A percentile compares a stretch with the other conserved stretches of the same genome.
These are phyloP conservation scores for Fragilaria radians DNA, from an alignment of 108 stramenopile species.

Conservation along the genomic window DNA sequence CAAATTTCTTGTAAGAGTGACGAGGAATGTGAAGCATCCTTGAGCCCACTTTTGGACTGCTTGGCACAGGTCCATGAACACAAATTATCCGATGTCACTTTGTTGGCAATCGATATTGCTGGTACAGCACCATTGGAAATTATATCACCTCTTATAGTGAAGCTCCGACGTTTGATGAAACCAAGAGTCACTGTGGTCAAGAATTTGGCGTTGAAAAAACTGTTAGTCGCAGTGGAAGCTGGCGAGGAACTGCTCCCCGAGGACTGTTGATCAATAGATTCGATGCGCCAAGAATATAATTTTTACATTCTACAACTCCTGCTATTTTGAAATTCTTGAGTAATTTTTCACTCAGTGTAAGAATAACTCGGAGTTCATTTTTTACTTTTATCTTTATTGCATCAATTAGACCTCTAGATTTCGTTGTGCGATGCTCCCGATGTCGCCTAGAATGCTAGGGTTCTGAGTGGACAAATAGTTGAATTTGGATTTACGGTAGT, in stretches of 20 bases:
- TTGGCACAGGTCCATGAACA: background rate
- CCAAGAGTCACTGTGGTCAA: slow-evolving; percentile 1
- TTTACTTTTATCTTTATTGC: no score
- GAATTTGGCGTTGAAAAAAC: background rate
- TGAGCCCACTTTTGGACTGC: background rate
- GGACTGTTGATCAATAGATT: no score
- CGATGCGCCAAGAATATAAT: no score
- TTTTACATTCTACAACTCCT: no score
- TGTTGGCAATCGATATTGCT: background rate
- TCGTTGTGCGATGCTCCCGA: no score
- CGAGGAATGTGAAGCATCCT: background rate
- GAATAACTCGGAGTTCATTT: no score
- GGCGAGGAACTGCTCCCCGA: background rate
- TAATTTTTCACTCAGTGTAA: no score
- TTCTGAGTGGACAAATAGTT: no score
- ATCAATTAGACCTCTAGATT: no score
- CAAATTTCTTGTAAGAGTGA: background rate
- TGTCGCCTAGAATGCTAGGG: no score
- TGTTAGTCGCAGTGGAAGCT: background rate
- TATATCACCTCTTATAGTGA: background rate
- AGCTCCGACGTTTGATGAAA: background rate
- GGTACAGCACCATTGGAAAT: background rate
- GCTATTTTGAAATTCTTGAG: no score
- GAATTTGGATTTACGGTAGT: no score
- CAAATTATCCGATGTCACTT: background rate